Conservation (phyloP, 257 asterid genomes). For the Jasminum sambac region DNA sequence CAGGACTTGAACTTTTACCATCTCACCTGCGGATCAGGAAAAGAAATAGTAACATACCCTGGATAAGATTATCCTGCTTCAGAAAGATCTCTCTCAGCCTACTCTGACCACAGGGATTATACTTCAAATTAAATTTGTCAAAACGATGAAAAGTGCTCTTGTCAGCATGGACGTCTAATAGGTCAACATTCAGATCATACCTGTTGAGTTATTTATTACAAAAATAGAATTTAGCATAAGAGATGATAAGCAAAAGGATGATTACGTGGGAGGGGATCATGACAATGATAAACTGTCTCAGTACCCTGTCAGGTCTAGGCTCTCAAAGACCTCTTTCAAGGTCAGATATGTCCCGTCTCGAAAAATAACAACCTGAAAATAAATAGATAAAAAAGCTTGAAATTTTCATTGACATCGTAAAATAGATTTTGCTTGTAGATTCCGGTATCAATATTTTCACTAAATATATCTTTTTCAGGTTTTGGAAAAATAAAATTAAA, state of each 20-base stretch:
- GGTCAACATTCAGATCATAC: conserved; percentile 95
- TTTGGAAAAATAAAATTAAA: too few relatives aligned
- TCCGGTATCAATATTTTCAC: neutral
- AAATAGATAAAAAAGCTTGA: conserved; percentile 16
- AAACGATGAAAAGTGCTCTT: conserved; percentile 99
- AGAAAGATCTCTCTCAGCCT: conserved; percentile 93
- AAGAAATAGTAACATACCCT: conserved; percentile 53
- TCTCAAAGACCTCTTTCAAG: conserved; percentile 87
- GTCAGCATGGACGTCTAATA: conserved; percentile 98
- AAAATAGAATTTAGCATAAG: conserved; percentile 19
- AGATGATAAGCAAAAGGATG: conserved; percentile 22
- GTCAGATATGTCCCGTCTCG: conserved; percentile 92
- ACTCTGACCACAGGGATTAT: conserved; percentile 99
- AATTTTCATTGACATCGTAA: conserved; percentile 18
- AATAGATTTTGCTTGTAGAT: neutral
- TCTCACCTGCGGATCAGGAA: conserved; percentile 7
- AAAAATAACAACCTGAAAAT: conserved; percentile 83
- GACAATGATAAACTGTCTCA: conserved; percentile 18
- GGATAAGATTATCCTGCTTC: conserved; percentile 98
- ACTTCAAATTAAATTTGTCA: conserved; percentile 96
- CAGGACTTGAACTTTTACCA: conserved; percentile 10
- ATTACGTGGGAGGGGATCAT: conserved; percentile 9
- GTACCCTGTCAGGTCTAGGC: conserved; percentile 96
- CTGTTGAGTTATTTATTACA: conserved; percentile 37
- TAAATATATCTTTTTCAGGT: neutral